phyloP scores from a whole-genome alignment of 2,329 filamentous ascomycete genomes.

The Diaporthe humulicola region DNA sequence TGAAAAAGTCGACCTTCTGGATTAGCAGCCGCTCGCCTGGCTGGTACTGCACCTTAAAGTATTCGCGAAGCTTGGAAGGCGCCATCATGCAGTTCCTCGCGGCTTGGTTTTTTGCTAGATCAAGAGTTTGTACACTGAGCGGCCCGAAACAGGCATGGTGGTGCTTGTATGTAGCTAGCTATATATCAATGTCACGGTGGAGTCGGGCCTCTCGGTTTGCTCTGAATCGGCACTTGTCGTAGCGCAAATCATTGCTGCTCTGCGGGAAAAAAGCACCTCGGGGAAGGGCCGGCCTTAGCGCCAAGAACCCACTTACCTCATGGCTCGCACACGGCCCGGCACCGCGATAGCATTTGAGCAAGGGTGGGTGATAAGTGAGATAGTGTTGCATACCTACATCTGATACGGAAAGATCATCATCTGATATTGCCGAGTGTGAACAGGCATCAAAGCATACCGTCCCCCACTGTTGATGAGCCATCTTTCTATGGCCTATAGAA shows the following conservation, averaged over 20 bases:
- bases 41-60: constrained; percentile 51
- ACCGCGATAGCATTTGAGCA: not conserved
- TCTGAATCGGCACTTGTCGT: constrained; percentile 14
- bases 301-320: constrained; percentile 25
- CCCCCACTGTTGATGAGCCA: not conserved
- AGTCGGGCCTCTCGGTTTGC: not conserved
- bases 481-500: too few species aligned
- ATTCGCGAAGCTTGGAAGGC: constrained; percentile 45
- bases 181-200: not conserved
- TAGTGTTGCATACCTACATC: not conserved
- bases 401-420: not conserved
- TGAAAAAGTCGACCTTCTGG: constrained; percentile 74
- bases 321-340: constrained; percentile 14
- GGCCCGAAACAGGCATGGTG: not conserved
- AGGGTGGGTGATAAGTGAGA: constrained; percentile 14
- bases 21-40: constrained; percentile 59
- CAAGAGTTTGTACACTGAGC: not conserved
- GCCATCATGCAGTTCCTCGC: not conserved
- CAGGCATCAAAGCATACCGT: not conserved
- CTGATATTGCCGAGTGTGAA: not conserved
- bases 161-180: not conserved
- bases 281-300: constrained; percentile 1
- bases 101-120: not conserved
- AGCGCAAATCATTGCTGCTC: constrained; percentile 1
- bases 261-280: not conserved